Base-by-base conservation (phyloP, 768 basidiomycete genomes). In the Hypholoma fasciculare region DNA sequence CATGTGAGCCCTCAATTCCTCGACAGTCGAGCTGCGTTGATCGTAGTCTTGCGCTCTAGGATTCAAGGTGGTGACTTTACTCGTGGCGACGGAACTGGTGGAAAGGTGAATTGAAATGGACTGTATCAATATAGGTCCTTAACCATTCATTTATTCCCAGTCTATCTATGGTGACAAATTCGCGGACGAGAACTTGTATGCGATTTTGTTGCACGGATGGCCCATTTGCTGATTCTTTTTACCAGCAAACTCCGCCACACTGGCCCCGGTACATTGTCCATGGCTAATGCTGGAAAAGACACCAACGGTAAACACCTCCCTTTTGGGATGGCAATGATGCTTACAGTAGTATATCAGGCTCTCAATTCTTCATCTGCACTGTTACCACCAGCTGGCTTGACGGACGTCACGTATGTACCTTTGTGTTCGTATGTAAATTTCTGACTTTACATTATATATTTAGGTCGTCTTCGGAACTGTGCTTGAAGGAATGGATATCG, bases 41-140 rank as follows among this genome's bases (percentile, higher is more conserved):
- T 13, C 16, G 20, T 56, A 49, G n/a, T 42, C 4, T 38, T n/a
- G 20, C 14, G 30, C 30, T 59, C 60, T 23, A 92, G 92, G 92
- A 94, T 96, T 65, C 96, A 98, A 77, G 96, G 96, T 67, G 96
- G 96, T 76, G 96, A 98, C 78, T 99, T 98, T 76, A 97, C 92
- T 56, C 80, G 81, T 39, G 90, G 91, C 56, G 92, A 96, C 61
- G 94, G 94, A 61, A 94, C 93, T 64, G 93, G 93, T 63, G 93
- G 93, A 73, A 94, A 94, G 85, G 90, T 88, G 64, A 46, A 73
- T 62, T 13, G 3, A 8, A n/a, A 39, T 17, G 16, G 23, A 43
- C 12, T 37, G 27, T 11, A 52, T 52, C 43, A 20, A 1, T 16
- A 4, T 6, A 36, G 14, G 42, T 49, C 40, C 14, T 52, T 27